phyloP scores from a whole-genome alignment of 805 yeast genomes.

The Monosporozyma yasuniensis region DNA sequence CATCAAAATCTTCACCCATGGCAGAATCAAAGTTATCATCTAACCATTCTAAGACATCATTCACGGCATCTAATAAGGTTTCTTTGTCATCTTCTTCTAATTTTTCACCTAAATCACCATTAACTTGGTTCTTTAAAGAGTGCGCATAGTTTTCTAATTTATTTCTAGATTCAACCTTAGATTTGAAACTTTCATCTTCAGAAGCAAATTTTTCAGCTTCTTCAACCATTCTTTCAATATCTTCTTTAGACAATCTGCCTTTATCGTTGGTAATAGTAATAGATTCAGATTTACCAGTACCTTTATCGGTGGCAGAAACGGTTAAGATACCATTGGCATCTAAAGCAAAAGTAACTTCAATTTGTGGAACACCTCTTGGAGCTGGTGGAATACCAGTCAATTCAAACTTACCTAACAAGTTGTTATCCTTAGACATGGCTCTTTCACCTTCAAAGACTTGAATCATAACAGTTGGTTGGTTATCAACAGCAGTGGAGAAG shows the following conservation, averaged over 20 bases:
- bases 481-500: constrained; percentile 92
- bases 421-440: constrained; percentile 89
- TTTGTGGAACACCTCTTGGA: constrained; percentile 98
- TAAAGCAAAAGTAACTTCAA: constrained; percentile 93
- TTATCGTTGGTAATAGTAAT: constrained; percentile 89
- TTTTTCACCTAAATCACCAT: constrained; percentile 60
- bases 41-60: constrained; percentile 80
- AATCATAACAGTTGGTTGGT: constrained; percentile 90
- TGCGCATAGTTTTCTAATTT: constrained; percentile 82
- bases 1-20: constrained; percentile 85
- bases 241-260: constrained; percentile 89
- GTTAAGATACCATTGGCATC: constrained; percentile 97
- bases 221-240: constrained; percentile 93
- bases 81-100: constrained; percentile 88
- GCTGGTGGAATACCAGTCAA: constrained; percentile 96
- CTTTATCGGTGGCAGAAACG: constrained; percentile 90
- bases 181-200: constrained; percentile 77
- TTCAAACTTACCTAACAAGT: constrained; percentile 93
- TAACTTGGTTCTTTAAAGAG: constrained; percentile 63
- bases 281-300: constrained; percentile 86
- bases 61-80: constrained; percentile 74
- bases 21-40: constrained; percentile 84
- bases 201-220: constrained; percentile 94
- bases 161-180: constrained; percentile 83
- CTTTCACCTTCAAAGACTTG: constrained; percentile 96